phyloP scores from a whole-genome alignment of 306 rosid species.

The Casuarina glauca region DNA sequence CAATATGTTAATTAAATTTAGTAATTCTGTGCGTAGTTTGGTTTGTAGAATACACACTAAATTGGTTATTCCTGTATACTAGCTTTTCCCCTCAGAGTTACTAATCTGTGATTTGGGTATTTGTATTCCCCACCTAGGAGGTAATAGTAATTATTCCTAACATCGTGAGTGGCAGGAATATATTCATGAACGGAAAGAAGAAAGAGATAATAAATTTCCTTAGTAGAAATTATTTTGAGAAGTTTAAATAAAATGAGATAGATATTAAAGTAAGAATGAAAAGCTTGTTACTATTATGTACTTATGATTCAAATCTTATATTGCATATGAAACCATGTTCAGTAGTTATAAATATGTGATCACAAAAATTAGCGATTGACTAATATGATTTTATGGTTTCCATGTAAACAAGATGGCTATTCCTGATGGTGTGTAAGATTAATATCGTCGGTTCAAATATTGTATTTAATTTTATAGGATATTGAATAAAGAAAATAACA shows the following conservation, averaged over 20 bases:
- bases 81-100: not conserved
- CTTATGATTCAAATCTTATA: too few species aligned
- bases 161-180: not conserved
- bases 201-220: too few species aligned
- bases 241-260: too few species aligned
- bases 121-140: not conserved
- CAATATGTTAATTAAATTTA: too few species aligned
- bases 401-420: not conserved
- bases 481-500: too few species aligned
- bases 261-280: too few species aligned
- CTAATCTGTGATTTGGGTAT: too few species aligned
- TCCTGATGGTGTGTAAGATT: not conserved
- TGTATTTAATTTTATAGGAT: too few species aligned
- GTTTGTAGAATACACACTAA: too few species aligned
- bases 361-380: not conserved
- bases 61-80: not conserved
- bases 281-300: too few species aligned
- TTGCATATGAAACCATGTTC: not conserved
- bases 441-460: not conserved
- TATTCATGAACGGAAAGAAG: not conserved
- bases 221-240: too few species aligned
- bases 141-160: not conserved
- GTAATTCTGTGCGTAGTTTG: not conserved
- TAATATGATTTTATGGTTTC: not conserved
- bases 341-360: too few species aligned